A percentile compares a stretch with the other conserved stretches of the same genome.
phyloP scores from a whole-genome alignment of 352 stramenopile species.

The Globisporangium nodosum region DNA sequence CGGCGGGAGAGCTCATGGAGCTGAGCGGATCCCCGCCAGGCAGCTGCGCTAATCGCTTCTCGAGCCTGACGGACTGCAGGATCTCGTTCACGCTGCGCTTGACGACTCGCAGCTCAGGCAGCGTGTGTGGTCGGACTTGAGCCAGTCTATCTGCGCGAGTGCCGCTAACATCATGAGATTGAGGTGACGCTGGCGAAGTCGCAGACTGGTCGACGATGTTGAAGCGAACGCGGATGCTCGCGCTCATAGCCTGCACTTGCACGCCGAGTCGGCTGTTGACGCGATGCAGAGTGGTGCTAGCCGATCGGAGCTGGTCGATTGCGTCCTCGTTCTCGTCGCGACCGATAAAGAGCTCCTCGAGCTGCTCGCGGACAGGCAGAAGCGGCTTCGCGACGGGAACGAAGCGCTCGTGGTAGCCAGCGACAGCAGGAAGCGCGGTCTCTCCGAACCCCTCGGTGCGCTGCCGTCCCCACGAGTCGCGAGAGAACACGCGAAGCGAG shows the following conservation, averaged over 20 bases:
- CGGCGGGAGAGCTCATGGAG: background rate
- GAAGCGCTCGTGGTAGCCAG: conserved; percentile 29
- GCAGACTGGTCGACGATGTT: conserved; percentile 22
- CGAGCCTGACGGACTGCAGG: conserved; percentile 39
- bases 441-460: conserved; percentile 30
- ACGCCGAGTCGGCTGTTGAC: conserved; percentile 24
- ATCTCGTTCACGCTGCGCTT: conserved; percentile 78
- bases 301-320: background rate
- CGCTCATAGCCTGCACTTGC: conserved; percentile 30
- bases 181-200: background rate
- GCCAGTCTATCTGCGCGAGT: background rate
- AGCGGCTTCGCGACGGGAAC: conserved; percentile 34
- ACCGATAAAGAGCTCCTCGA: conserved; percentile 67
- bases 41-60: conserved; percentile 30
- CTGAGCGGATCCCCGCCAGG: conserved; percentile 5
- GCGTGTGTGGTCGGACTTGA: background rate
- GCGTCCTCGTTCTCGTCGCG: conserved; percentile 17
- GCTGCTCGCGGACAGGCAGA: conserved; percentile 25
- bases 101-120: conserved; percentile 22
- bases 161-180: background rate
- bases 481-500: conserved; percentile 35
- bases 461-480: conserved; percentile 43
- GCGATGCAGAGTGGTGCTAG: conserved; percentile 7
- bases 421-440: conserved; percentile 19
- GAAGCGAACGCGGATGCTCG: conserved; percentile 37